phyloP scores from a whole-genome alignment of 1,284 basidiomycete genomes.

The Heimioporus retisporus region DNA sequence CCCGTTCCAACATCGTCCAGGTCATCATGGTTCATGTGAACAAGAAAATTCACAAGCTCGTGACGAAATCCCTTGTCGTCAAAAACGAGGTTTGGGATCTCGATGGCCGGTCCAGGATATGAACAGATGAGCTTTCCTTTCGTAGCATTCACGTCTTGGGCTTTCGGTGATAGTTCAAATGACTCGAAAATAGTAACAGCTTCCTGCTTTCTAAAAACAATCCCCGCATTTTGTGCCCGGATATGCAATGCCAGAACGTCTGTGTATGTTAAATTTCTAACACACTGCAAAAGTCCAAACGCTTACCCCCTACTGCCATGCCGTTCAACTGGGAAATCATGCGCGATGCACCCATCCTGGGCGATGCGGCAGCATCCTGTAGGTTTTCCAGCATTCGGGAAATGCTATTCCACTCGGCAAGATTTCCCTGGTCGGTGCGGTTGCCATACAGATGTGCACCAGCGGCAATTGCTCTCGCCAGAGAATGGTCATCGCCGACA shows the following conservation, averaged over 20 bases:
- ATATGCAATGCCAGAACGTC: constrained; percentile 39
- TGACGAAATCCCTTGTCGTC: constrained; percentile 31
- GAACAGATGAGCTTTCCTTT: constrained; percentile 45
- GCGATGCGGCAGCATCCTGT: too few species aligned
- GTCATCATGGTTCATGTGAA: constrained; percentile 30
- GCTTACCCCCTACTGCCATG: too few species aligned
- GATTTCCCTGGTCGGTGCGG: too few species aligned
- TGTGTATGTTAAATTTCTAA: not conserved
- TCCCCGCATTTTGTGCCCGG: constrained; percentile 48
- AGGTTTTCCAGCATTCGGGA: too few species aligned
- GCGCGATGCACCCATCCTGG: too few species aligned
- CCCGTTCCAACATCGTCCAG: constrained; percentile 6
- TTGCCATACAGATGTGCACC: too few species aligned
- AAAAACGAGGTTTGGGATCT: constrained; percentile 27
- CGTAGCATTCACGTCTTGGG: constrained; percentile 22
- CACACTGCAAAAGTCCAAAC: too few species aligned
- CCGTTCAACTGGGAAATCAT: too few species aligned
- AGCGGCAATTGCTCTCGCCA: too few species aligned
- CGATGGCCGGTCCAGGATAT: constrained; percentile 46
- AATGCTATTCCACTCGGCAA: too few species aligned
- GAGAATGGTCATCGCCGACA: too few species aligned
- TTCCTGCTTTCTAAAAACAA: constrained; percentile 38
- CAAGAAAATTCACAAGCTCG: constrained; percentile 40
- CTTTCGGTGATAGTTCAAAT: constrained; percentile 42
- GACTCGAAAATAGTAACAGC: constrained; percentile 38